Conservation (phyloP, 192 early-diverging fungal species). For the Entomortierella chlamydospora region DNA sequence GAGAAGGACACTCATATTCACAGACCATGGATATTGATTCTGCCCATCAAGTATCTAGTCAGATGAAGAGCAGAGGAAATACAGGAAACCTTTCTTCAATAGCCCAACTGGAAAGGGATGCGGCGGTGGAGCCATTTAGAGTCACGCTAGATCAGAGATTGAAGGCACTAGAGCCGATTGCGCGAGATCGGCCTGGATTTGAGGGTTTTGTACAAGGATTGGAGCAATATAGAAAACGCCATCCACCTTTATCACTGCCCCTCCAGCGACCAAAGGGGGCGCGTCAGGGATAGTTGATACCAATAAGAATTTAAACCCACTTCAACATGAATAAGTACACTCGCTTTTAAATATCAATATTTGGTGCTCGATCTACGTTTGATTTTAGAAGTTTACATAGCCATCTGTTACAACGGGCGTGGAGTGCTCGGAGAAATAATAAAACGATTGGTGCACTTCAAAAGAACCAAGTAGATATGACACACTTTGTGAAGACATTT, state of each 20-base stretch:
- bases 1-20: neutral
- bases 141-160: constrained; percentile 35
- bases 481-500: too few species aligned
- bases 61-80: neutral
- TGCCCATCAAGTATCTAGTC: neutral
- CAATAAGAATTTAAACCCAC: too few species aligned
- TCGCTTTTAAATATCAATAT: too few species aligned
- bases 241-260: constrained; percentile 21
- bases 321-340: too few species aligned
- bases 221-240: constrained; percentile 21
- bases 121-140: constrained; percentile 36
- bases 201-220: constrained; percentile 47
- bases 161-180: constrained; percentile 16
- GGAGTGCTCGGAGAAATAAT: too few species aligned
- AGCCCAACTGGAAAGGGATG: constrained; percentile 32
- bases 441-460: too few species aligned
- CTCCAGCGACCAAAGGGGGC: neutral
- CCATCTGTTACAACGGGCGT: too few species aligned
- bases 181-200: constrained; percentile 45
- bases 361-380: too few species aligned
- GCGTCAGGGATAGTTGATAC: neutral
- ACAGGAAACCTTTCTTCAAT: neutral
- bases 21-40: constrained; percentile 21
- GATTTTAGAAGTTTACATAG: too few species aligned
- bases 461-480: too few species aligned